phyloP scores from a whole-genome alignment of 2,329 filamentous ascomycete species.

The Nannizziopsis barbatae region DNA sequence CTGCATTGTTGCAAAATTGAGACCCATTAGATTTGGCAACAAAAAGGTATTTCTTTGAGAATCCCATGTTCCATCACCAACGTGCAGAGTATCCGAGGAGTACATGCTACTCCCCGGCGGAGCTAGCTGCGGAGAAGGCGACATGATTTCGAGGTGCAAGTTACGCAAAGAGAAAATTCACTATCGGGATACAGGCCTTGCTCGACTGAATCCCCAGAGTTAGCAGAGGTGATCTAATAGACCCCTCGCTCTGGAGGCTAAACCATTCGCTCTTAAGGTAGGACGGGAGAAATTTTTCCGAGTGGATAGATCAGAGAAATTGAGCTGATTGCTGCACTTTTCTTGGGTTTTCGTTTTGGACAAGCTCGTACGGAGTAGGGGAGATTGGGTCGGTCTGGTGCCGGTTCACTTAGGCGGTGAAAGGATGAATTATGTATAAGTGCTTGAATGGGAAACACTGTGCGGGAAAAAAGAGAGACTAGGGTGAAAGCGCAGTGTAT shows the following conservation, averaged over 20 bases:
- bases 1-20: constrained; percentile 56
- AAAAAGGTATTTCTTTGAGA: constrained; percentile 51
- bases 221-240: constrained; percentile 35
- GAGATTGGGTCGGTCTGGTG: no score
- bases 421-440: not conserved
- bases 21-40: constrained; percentile 51
- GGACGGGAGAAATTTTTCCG: not conserved
- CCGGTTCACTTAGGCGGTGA: not conserved
- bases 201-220: constrained; percentile 15
- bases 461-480: no score
- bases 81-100: constrained; percentile 49
- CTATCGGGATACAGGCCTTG: not conserved
- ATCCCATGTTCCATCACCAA: constrained; percentile 59
- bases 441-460: not conserved
- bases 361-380: no score
- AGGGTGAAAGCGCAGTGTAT: not conserved
- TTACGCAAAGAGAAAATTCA: not conserved
- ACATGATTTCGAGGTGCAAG: constrained; percentile 24
- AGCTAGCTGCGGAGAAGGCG: constrained; percentile 35
- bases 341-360: no score
- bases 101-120: constrained; percentile 52
- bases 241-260: constrained; percentile 35
- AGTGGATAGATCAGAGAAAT: not conserved
- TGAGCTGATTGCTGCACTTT: not conserved
- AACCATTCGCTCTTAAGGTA: constrained; percentile 29